Conservation (phyloP, 2,329 filamentous ascomycete genomes). For the Rhynchosporium agropyri region DNA sequence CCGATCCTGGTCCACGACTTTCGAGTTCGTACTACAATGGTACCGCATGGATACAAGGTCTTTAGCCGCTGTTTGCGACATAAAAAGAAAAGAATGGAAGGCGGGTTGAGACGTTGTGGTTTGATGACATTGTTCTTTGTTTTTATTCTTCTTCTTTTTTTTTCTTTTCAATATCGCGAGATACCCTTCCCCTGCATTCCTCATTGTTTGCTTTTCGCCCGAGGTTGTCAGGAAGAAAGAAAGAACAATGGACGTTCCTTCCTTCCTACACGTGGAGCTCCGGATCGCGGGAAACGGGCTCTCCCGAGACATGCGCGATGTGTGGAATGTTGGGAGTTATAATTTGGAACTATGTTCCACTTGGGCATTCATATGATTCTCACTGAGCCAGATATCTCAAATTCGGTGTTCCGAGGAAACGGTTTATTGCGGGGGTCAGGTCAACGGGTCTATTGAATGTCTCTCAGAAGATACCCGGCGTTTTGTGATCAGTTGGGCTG, state of each 20-base stretch:
- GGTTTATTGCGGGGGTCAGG: too few species aligned
- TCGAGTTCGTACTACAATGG: not conserved
- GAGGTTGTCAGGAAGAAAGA: too few species aligned
- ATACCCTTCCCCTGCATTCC: too few species aligned
- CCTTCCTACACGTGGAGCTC: conserved; percentile 4
- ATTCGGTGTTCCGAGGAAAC: too few species aligned
- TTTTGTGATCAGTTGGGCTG: too few species aligned
- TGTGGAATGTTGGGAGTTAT: not conserved
- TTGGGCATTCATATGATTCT: too few species aligned
- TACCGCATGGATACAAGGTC: conserved; percentile 16
- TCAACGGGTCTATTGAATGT: too few species aligned
- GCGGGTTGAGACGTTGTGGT: conserved; percentile 22
- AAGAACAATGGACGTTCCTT: conserved; percentile 17
- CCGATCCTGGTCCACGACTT: conserved; percentile 34
- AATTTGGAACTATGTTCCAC: too few species aligned
- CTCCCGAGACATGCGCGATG: conserved; percentile 19
- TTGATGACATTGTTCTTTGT: conserved; percentile 18
- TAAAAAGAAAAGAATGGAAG: conserved; percentile 21
- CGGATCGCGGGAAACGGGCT: conserved; percentile 6
- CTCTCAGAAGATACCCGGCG: too few species aligned
- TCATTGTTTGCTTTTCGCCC: too few species aligned
- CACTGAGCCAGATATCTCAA: too few species aligned
- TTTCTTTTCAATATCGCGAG: conserved; percentile 5
- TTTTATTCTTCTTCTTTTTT: conserved; percentile 18
- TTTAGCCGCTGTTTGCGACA: conserved; percentile 29